Conservation (phyloP, 805 yeast species). For the Starmerella scarabaei region DNA sequence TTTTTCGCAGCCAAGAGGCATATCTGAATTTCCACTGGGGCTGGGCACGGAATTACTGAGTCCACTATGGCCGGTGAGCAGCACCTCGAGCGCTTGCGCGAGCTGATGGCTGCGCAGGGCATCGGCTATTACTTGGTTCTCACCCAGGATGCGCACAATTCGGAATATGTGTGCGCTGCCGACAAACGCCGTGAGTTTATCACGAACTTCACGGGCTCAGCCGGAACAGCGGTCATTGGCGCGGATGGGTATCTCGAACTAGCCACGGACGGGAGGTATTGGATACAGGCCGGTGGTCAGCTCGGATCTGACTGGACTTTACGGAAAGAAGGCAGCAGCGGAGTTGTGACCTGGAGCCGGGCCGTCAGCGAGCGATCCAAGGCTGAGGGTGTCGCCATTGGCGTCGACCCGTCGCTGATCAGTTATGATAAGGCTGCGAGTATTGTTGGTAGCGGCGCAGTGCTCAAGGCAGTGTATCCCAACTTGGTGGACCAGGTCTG, state of each 20-base stretch:
- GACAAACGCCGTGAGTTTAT: slow-evolving; percentile 77
- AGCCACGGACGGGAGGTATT: slow-evolving; percentile 91
- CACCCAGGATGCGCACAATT: slow-evolving; percentile 87
- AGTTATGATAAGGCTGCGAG: slow-evolving; percentile 28
- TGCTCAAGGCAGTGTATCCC: slow-evolving; percentile 39
- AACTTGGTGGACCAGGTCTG: slow-evolving; percentile 71
- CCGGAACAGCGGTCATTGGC: slow-evolving; percentile 83
- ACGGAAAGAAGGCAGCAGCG: slow-evolving; percentile 65
- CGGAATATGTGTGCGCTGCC: slow-evolving; percentile 70
- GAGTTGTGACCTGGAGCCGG: slow-evolving; percentile 63
- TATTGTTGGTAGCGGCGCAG: slow-evolving; percentile 28
- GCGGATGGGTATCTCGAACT: slow-evolving; percentile 49
- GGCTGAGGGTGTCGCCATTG: slow-evolving; percentile 42
- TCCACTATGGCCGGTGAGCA: not conserved
- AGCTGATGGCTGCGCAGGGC: slow-evolving; percentile 43
- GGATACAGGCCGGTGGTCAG: slow-evolving; percentile 77
- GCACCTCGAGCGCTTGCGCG: slow-evolving; percentile 10
- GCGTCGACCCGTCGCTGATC: slow-evolving; percentile 72
- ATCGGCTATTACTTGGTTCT: slow-evolving; percentile 67
- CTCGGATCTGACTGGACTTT: slow-evolving; percentile 67
- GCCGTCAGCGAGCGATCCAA: slow-evolving; percentile 52
- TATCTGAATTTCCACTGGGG: too few species aligned
- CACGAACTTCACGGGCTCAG: slow-evolving; percentile 80
- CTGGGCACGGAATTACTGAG: too few species aligned
- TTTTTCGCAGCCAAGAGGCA: too few species aligned